Percentiles rank a stretch among this genome's conserved stretches.
phyloP scores from a whole-genome alignment of 2,329 filamentous ascomycete species.

The Colletotrichum chlorophyti region DNA sequence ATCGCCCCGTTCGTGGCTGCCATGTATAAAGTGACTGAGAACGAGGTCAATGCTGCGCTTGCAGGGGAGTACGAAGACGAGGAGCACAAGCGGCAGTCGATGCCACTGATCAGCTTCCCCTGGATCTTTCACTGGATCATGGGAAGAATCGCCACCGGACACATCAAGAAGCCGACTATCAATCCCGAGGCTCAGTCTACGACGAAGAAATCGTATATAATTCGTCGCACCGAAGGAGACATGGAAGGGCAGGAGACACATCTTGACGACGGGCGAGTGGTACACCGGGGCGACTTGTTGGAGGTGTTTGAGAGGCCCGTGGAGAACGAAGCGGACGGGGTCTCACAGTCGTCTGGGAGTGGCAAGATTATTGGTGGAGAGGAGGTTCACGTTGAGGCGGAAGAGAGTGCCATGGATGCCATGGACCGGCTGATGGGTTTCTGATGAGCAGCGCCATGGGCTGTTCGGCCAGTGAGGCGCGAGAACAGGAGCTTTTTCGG shows the following conservation, averaged over 20 bases:
- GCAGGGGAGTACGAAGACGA: constrained; percentile 45
- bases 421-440: constrained; percentile 16
- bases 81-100: constrained; percentile 45
- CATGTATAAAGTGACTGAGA: constrained; percentile 84
- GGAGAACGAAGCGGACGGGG: constrained; percentile 1
- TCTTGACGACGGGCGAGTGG: constrained; percentile 27
- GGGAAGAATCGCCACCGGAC: constrained; percentile 66
- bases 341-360: constrained; percentile 9
- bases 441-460: constrained; percentile 16
- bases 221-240: neutral
- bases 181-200: constrained; percentile 3
- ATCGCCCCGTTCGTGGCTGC: constrained; percentile 80
- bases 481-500: constrained; percentile 9
- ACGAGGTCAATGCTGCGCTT: constrained; percentile 69
- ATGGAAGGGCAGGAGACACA: constrained; percentile 12
- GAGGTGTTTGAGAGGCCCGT: constrained; percentile 21
- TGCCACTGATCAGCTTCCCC: constrained; percentile 91
- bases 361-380: constrained; percentile 13
- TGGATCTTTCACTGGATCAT: constrained; percentile 85
- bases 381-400: constrained; percentile 21
- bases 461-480: constrained; percentile 15
- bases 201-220: constrained; percentile 4
- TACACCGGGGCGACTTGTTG: constrained; percentile 30
- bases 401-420: constrained; percentile 23
- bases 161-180: constrained; percentile 16